These are phyloP conservation scores for Russula virescens DNA, from an alignment of 768 basidiomycete genomes.

Conservation along the genomic window DNA sequence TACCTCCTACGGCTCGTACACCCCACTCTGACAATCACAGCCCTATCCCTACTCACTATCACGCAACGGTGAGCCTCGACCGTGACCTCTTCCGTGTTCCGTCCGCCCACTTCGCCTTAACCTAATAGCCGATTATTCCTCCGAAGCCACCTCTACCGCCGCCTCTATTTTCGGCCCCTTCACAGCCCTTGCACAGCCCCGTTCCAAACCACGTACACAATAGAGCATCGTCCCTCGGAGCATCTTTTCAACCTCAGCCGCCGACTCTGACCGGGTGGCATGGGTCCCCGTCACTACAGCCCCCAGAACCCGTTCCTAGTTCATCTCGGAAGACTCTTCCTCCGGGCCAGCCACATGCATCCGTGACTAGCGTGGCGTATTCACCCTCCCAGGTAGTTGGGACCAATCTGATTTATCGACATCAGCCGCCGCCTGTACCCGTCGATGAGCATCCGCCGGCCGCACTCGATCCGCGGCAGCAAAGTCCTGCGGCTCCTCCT, in stretches of 20 bases:
- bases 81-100: conserved; percentile 13
- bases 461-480: conserved; percentile 19
- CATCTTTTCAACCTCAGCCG: conserved; percentile 9
- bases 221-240: conserved; percentile 24
- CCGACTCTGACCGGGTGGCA: conserved; percentile 7
- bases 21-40: conserved; percentile 13
- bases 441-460: conserved; percentile 16
- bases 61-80: conserved; percentile 16
- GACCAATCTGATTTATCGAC: conserved; percentile 4
- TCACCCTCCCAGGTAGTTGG: neutral
- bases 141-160: conserved; percentile 34
- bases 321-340: conserved; percentile 27
- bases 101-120: conserved; percentile 20
- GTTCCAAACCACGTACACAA: conserved; percentile 21
- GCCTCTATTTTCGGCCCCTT: conserved; percentile 32
- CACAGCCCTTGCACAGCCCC: conserved; percentile 23
- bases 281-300: neutral
- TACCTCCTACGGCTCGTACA: conserved; percentile 1
- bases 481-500: conserved; percentile 25
- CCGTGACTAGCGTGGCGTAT: conserved; percentile 19
- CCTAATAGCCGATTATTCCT: conserved; percentile 25
- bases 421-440: conserved; percentile 13
- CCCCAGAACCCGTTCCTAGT: neutral
- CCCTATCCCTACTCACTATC: conserved; percentile 7
- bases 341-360: conserved; percentile 29